Base-by-base conservation (phyloP, 768 basidiomycete species). In the Punctularia strigosozonata region DNA sequence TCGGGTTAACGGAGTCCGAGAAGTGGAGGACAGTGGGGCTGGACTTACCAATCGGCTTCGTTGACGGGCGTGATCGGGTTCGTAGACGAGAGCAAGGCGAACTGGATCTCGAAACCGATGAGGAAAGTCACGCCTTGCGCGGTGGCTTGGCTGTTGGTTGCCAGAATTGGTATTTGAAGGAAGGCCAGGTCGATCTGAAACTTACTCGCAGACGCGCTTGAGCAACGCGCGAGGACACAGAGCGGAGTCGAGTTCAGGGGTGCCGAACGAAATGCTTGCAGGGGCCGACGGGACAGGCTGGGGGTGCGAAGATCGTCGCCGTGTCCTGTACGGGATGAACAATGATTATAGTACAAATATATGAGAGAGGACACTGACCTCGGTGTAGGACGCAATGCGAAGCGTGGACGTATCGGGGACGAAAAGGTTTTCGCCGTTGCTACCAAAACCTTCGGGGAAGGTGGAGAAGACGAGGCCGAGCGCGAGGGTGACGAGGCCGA, bases 261-360 rank as follows among this genome's bases (percentile, higher is more conserved):
- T n/a, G n/a, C n/a, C n/a, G n/a, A n/a, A n/a, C n/a, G n/a, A n/a
- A n/a, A n/a, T n/a, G n/a, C n/a, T n/a, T n/a, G n/a, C n/a, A n/a
- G n/a, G n/a, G n/a, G n/a, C n/a, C n/a, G n/a, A n/a, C n/a, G n/a
- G n/a, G n/a, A n/a, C n/a, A n/a, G n/a, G n/a, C n/a, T n/a, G n/a
- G n/a, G n/a, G n/a, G n/a, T n/a, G n/a, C n/a, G n/a, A n/a, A 51
- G 26, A 63, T 44, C 1, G 73, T 64, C 0, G 48, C 46, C 45
- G 75, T 77, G 48, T 79, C 71, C 48, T 83, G 63, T 51, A 83
- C 80, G 62, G 68, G 75, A 5, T 83, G 84, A 58, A 81, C 63
- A 19, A 85, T 59, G 38, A 60, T 70, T 4, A 68, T 73, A 48
- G n/a, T n/a, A n/a, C n/a, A n/a, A n/a, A n/a, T n/a, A n/a, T n/a